Evolutionary conservation across 495 filamentous ascomycete genomes (phyloP).

Genomic region (Penicillium daleae): DNA sequence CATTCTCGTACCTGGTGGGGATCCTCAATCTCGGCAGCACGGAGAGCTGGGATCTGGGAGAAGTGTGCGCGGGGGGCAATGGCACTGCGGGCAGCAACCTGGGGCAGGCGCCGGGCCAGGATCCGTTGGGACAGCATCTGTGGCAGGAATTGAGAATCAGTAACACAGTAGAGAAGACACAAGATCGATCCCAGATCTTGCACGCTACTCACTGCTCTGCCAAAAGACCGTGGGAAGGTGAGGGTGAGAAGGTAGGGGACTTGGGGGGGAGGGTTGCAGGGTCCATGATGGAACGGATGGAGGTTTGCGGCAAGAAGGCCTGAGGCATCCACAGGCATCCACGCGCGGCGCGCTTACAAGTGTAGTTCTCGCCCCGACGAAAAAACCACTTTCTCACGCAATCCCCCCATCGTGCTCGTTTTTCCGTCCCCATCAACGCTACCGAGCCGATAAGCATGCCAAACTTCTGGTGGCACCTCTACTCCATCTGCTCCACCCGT

Average conservation of each 20-base stretch:
- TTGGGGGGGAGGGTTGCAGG: conserved; percentile 29
- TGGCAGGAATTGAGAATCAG: conserved; percentile 27
- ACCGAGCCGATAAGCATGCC: conserved; percentile 58
- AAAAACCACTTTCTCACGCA: conserved; percentile 52
- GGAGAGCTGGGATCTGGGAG: conserved; percentile 54
- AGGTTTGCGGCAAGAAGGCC: conserved; percentile 36
- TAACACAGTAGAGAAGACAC: neutral
- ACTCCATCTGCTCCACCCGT: conserved; percentile 57
- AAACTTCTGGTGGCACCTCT: conserved; percentile 61
- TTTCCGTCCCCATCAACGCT: conserved; percentile 45
- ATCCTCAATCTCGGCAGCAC: conserved; percentile 68
- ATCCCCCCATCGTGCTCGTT: conserved; percentile 37
- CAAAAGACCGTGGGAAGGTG: conserved; percentile 33
- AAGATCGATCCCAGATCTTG: neutral
- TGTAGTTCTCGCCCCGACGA: conserved; percentile 30
- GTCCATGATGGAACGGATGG: conserved; percentile 40
- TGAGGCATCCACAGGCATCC: conserved; percentile 26
- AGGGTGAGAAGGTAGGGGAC: conserved; percentile 30
- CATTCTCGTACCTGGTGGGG: conserved; percentile 67
- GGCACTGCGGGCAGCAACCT: conserved; percentile 50
- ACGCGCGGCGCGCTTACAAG: conserved; percentile 40
- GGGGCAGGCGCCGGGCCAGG: conserved; percentile 50
- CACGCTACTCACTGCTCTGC: conserved; percentile 35
- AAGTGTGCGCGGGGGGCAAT: conserved; percentile 56
- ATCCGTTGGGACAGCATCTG: conserved; percentile 73